Evolutionary conservation across 202 grass and related monocot species (phyloP).

Genomic region (Musa balbisiana): DNA sequence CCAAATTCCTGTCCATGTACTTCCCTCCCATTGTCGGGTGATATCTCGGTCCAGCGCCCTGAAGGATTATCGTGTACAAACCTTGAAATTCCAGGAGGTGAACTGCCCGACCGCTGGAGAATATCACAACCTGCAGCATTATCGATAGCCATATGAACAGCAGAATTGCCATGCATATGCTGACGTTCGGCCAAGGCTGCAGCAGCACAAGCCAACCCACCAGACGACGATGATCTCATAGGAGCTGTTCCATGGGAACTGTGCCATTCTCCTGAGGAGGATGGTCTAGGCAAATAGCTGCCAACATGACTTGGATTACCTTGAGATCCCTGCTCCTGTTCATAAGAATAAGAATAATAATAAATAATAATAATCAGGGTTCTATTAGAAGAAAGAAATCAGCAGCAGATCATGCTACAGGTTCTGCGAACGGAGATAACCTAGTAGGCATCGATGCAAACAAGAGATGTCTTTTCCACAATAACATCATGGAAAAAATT

Average conservation of each 20-base stretch:
- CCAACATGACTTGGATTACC: constrained; percentile 23
- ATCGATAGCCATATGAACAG: constrained; percentile 6
- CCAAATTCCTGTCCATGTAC: constrained; percentile 18
- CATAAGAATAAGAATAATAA: constrained; percentile 4
- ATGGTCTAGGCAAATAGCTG: constrained; percentile 12
- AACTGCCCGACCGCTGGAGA: not conserved
- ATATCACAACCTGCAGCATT: constrained; percentile 5
- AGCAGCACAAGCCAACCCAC: constrained; percentile 60
- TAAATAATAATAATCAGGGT: not conserved
- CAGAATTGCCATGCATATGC: constrained; percentile 40
- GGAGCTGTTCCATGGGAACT: not conserved
- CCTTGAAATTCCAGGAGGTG: too few relatives aligned
- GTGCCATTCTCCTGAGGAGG: constrained; percentile 15
- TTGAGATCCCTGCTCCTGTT: constrained; percentile 58
- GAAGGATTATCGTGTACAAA: too few relatives aligned
- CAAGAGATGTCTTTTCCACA: too few relatives aligned
- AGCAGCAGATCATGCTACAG: too few relatives aligned
- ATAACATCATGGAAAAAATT: too few relatives aligned
- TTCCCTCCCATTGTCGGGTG: not conserved
- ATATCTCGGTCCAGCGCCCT: not conserved
- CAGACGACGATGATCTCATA: constrained; percentile 35
- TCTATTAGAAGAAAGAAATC: not conserved
- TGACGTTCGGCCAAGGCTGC: constrained; percentile 73
- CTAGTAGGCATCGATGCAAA: too few relatives aligned
- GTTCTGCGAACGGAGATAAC: too few relatives aligned